Percentiles rank a stretch among this genome's conserved stretches.
Evolutionary conservation across 73 alveolate genomes (phyloP).

Genomic region (Symbiodinium natans): DNA sequence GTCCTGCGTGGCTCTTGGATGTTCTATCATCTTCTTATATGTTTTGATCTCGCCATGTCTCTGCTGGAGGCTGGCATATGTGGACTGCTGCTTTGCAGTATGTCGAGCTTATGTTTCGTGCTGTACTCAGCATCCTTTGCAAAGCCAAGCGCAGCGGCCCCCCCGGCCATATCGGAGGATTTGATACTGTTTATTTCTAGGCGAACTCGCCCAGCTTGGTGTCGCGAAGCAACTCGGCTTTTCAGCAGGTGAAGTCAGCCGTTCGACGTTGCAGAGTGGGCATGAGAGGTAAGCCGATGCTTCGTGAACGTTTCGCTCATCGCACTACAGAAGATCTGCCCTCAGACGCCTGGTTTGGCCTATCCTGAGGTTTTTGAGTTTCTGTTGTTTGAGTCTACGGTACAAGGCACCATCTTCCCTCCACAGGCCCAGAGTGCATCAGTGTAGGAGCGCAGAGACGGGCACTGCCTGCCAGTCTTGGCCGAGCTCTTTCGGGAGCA

Average conservation of each 20-base stretch:
- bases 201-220: not conserved
- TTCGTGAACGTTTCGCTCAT: not conserved
- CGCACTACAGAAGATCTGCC: not conserved
- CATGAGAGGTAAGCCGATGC: not conserved
- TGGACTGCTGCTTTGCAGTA: constrained; percentile 15
- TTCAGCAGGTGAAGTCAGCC: too few species aligned
- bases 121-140: not conserved
- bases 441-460: too few species aligned
- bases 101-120: not conserved
- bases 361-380: too few species aligned
- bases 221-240: not conserved
- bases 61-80: constrained; percentile 52
- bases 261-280: too few species aligned
- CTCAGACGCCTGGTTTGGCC: too few species aligned
- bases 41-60: not conserved
- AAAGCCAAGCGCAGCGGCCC: too few species aligned
- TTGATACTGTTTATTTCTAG: too few species aligned
- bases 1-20: not conserved
- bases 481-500: not conserved
- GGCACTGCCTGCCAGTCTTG: not conserved
- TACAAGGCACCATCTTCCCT: too few species aligned
- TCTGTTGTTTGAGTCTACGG: too few species aligned
- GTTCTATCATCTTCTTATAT: not conserved
- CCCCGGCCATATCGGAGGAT: too few species aligned
- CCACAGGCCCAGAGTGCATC: too few species aligned